Base-by-base conservation (phyloP, 345 rosid species). In the Eucalyptus guilfoylei region DNA sequence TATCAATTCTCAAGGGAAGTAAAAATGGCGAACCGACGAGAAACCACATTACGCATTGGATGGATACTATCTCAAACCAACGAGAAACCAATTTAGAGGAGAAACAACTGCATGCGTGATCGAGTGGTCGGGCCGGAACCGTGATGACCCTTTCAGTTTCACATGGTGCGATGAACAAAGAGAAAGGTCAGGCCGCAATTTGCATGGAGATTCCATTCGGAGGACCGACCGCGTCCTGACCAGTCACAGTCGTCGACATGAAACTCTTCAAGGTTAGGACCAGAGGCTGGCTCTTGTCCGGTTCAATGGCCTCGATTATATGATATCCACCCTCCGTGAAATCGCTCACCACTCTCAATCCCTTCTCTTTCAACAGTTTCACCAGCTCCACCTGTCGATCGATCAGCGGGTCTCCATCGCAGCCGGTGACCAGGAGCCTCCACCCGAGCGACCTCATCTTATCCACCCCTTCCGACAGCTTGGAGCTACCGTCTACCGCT, bases 401-500 rank as follows among this genome's bases (percentile, higher is more conserved):
- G n/a, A 86, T 52, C 19, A 86, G 86, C 3, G 52, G 88, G 86
- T 89, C 90, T 7, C 88, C 90, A 9, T 58, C 60, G n/a, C 87
- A n/a, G 9, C 87, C 87, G 16, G n/a, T 49, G 37, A 86, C 30
- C 87, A 49, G 45, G 23, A 86, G 28, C 55, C 86, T 94, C 94
- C 94, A 94, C 81, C 94, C 90, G 80, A 93, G 42, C 88, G n/a
- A 30, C 45, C 37, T 87, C 54, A 88, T 76, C n/a, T 64, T 11
- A 55, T 88, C 86, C 7, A 92, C 47, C 28, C 88, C 76, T 48
- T 91, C 89, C 87, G 88, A 26, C 34, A 80, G 6, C 80, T 69
- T 58, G 11, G 94, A 91, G 45, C 92, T 94, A 55, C 90, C 90
- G 2, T 88, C 55, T 42, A 40, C 93, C 90, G 87, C 89, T 72